phyloP scores from a whole-genome alignment of 1,284 basidiomycete species.

The Somion occarium region DNA sequence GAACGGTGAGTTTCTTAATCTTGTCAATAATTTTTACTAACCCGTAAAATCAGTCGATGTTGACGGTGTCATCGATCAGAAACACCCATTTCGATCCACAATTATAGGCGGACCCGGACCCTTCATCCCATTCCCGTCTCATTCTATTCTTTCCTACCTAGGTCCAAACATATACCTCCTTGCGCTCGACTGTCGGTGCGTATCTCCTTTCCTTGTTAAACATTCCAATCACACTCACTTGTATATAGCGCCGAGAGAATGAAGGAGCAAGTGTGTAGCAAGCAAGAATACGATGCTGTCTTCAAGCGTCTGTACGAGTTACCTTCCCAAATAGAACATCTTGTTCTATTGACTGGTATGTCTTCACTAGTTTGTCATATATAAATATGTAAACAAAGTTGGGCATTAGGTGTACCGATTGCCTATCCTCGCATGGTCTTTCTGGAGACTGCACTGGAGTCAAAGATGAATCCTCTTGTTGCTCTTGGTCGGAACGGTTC shows the following conservation, averaged over 20 bases:
- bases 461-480: constrained; percentile 79
- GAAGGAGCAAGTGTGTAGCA: constrained; percentile 76
- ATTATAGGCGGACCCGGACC: constrained; percentile 76
- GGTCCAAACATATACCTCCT: constrained; percentile 72
- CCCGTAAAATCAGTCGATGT: constrained; percentile 44
- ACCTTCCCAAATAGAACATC: constrained; percentile 68
- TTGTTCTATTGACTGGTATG: constrained; percentile 75
- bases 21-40: neutral
- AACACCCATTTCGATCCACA: constrained; percentile 66
- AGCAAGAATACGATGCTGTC: constrained; percentile 64
- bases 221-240: constrained; percentile 5
- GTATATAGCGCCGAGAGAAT: constrained; percentile 74
- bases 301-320: constrained; percentile 59
- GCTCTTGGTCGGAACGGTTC: constrained; percentile 61
- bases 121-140: constrained; percentile 75
- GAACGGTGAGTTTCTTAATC: constrained; percentile 45
- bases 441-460: constrained; percentile 72
- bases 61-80: constrained; percentile 67
- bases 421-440: constrained; percentile 95
- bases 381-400: neutral
- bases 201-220: constrained; percentile 7
- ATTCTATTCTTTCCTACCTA: constrained; percentile 73
- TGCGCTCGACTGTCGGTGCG: constrained; percentile 80
- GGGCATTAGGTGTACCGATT: constrained; percentile 58
- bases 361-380: constrained; percentile 1